Base-by-base conservation (phyloP, 768 basidiomycete genomes). In the Amanita exitialis region DNA sequence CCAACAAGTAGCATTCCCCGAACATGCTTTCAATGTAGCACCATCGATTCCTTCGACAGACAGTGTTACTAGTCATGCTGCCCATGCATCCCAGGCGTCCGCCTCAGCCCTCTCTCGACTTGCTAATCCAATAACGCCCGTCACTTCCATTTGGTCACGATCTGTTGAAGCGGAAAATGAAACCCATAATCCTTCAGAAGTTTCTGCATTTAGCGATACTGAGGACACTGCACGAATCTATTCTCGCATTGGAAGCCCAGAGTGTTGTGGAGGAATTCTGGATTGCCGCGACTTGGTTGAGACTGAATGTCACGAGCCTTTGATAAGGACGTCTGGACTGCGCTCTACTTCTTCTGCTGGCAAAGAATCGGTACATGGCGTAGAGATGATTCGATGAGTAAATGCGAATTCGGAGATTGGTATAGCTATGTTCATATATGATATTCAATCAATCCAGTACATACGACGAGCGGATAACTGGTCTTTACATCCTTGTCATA, bases 181-280 rank as follows among this genome's bases (percentile, higher is more conserved):
- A 35, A 18, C 8, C 27, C 16, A n/a, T 6, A 3, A 8, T 13
- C 20, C 23, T 12, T 25, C 36, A 12, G n/a, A 16, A 18, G 18
- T 0, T 13, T 49, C n/a, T 10, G 16, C 21, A 20, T 23, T 39
- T 16, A 48, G 52, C 12, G 35, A 47, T 15, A 44, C 28, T 16
- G 42, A 47, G 15, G 36, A 18, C 15, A 35, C 25, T 10, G 23
- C 34, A 15, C 28, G 21, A 25, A 57, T 53, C 20, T 56, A 59
- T n/a, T 62, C 59, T 35, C 56, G 58, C 28, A 71, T 62, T 53
- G 56, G 57, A 16, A 64, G 60, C 20, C 63, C 68, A 5, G 73
- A 77, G 18, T 77, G 75, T 61, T 76, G 75, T 57, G 76, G 73
- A 34, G 76, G 77, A 6, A 66, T 75, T 25, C 45, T 79, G 46